A percentile compares a stretch with the other conserved stretches of the same genome.
These are phyloP conservation scores for Thalassiosira profunda DNA, from an alignment of 108 stramenopile genomes.

Conservation along the genomic window DNA sequence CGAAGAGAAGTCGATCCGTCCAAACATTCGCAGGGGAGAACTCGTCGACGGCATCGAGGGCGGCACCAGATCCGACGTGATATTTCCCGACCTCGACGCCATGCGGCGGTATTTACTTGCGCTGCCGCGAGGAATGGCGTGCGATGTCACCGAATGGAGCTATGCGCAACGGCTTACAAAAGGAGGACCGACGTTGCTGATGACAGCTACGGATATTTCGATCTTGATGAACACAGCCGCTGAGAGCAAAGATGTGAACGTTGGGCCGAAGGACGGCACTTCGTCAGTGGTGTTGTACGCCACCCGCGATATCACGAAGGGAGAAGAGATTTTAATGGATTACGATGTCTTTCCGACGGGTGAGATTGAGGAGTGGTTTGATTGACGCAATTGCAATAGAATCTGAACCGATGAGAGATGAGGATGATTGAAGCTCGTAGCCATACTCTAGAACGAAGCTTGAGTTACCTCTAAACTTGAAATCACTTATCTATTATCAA, in stretches of 20 bases:
- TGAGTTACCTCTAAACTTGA: too few species aligned
- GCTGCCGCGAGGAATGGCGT: constrained; percentile 17
- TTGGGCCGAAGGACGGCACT: background rate
- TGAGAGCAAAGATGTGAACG: background rate
- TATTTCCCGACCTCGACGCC: background rate
- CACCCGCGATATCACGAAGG: constrained; percentile 52
- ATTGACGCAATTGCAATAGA: too few species aligned
- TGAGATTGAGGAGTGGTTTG: too few species aligned
- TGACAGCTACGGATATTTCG: background rate
- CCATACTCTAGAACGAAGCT: too few species aligned
- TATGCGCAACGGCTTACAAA: constrained; percentile 16
- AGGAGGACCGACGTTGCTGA: background rate
- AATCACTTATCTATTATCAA: too few species aligned
- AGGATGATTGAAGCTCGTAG: too few species aligned
- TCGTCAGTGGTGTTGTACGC: constrained; percentile 52
- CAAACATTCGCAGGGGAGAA: too few species aligned
- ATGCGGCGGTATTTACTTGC: constrained; percentile 14
- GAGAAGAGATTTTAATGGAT: constrained; percentile 67
- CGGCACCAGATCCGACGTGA: background rate
- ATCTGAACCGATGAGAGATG: too few species aligned
- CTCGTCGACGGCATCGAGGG: constrained; percentile 4
- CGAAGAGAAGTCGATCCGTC: background rate
- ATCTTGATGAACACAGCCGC: background rate
- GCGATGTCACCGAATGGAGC: constrained; percentile 35
- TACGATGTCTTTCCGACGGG: constrained; percentile 43